Base-by-base conservation (phyloP, 1,284 basidiomycete species). In the Marasmius tenuissimus region DNA sequence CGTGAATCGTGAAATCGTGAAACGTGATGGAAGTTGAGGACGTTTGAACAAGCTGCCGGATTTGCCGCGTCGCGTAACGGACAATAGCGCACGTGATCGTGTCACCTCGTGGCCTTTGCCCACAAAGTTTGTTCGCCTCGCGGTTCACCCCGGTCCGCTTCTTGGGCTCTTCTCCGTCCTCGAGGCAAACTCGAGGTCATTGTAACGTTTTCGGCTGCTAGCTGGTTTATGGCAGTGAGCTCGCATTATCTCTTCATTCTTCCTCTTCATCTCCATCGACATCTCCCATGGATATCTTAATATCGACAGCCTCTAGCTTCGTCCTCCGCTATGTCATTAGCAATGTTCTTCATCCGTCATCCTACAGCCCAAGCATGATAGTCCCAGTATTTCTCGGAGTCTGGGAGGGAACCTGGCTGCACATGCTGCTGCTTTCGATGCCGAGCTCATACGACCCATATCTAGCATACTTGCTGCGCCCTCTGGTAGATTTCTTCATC, bases 221-320 rank as follows among this genome's bases (percentile, higher is more conserved):
- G 45, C 45, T 47, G 9, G 45, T 20, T 47, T 47, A 47, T 47
- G 45, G 45, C 45, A 47, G 20, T 8, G 45, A n/a, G 20, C 33
- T 27, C 57, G 39, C 61, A 61, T 57, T 50, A 63, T 49, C 12
- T 60, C 8, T 27, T 35, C 33, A 33, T 59, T 14, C 53, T 49
- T 12, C 50, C 62, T 34, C 48, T 61, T 12, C 54, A 27, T 49
- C 12, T 37, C 39, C 54, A 18, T 35, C 39, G 27, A 40, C n/a
- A 51, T 40, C 27, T 37, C 45, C 38, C 69, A 80, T 80, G 78
- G 77, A 80, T 63, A 70, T 77, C 56, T 58, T 74, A 10, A 66
- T 78, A 61, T 75, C 79, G 34, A 75, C 78, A 63, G 60, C 73
- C 59, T 70, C 74, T 53, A 79, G 80, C n/a, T 72, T 81, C 34